Evolutionary conservation across 345 rosid genomes (phyloP).

Genomic region (Syzygium aromaticum): DNA sequence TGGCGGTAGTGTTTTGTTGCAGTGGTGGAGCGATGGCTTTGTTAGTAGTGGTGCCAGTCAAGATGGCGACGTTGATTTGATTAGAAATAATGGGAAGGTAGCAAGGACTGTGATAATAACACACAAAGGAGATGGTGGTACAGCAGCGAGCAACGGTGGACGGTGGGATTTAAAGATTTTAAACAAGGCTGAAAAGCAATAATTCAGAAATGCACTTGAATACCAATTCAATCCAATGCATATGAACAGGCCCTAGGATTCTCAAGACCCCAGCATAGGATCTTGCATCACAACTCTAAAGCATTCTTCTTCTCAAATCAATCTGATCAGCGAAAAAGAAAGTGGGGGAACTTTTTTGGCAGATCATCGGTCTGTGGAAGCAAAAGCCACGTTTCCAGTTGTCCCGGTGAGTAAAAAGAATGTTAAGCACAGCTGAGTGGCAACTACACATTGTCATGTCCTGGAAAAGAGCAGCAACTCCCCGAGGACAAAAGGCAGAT

Average conservation of each 20-base stretch:
- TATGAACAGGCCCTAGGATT: neutral
- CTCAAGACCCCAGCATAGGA: neutral
- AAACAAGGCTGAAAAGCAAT: neutral
- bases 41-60: neutral
- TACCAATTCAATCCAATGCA: neutral
- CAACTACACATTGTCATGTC: neutral
- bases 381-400: neutral
- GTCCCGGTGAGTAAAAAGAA: neutral
- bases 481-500: neutral
- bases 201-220: neutral
- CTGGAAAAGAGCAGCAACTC: neutral
- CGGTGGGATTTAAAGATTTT: neutral
- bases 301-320: neutral
- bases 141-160: neutral
- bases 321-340: neutral
- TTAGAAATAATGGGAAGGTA: neutral
- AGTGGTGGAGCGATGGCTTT: neutral
- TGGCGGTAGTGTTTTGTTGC: neutral
- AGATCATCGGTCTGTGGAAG: neutral
- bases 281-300: neutral
- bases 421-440: neutral
- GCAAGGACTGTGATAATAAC: neutral
- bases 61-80: neutral
- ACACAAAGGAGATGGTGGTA: neutral
- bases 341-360: neutral